Evolutionary conservation across 2,329 filamentous ascomycete genomes (phyloP), one percentile per base, ranked within the genome.

Genomic region (Microcyclospora pomicola): DNA sequence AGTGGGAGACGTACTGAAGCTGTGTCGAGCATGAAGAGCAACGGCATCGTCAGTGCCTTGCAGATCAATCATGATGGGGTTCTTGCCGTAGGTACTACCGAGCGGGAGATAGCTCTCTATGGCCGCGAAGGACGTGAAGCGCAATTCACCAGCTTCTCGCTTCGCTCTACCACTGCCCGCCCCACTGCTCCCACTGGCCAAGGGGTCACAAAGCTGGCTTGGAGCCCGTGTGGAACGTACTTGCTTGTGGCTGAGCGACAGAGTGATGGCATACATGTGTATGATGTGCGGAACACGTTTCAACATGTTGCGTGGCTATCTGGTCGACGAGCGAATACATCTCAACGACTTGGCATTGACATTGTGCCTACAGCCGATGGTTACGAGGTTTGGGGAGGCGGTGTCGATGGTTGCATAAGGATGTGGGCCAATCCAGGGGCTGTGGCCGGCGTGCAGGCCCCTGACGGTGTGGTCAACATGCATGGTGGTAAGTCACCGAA

Each of bases 351-450:
- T 40, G 66, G 67, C 2, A 62, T 75, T 19, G 71, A 77, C 52
- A 48, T 77, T 5, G 59, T 62, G 42, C 50, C 44, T 31, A 54
- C 43, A 34, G 49, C 51, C 16, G 58, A 54, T 9, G 58, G 61
- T 7, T 63, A 68, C 47, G 71, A 77, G 48, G 55, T 79, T 14
- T 77, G 73, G 73, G 65, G 60, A 33, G 75, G 75, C 9, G 73
- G 73, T 0, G 64, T 55, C 1, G 74, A 79, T 59, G 75, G 75
- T 0, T 49, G 47, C 4, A 49, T 60, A 15, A 47, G 53, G 34
- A 51, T 65, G 38, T 74, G 71, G 71, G 59, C 54, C 31, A 59
- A 67, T 41, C 19, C 19, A 24, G 19, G 19, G 19, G 19, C 19
- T 24, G 19, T 24, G 7, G 19, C 19, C 19, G 19, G 19, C 19